Evolutionary conservation across 2,329 filamentous ascomycete species (phyloP).

Genomic region (Penicillium sclerotigenum): DNA sequence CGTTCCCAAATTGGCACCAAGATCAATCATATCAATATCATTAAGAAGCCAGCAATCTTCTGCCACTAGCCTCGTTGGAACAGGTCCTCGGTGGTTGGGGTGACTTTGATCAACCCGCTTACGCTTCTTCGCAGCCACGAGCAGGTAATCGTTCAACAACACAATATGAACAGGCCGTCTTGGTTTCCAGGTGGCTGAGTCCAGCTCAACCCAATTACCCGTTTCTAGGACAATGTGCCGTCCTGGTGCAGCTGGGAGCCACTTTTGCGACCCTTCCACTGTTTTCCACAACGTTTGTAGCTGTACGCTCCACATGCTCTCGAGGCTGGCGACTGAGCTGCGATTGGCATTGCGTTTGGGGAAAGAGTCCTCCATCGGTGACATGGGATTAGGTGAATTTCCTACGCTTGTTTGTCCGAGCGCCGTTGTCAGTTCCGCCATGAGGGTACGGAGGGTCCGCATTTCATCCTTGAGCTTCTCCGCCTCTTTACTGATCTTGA

Average conservation of each 20-base stretch:
- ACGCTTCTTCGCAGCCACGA: constrained; percentile 90
- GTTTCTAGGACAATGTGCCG: constrained; percentile 93
- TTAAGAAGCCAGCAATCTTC: constrained; percentile 92
- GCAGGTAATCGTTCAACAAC: constrained; percentile 86
- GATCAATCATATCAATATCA: constrained; percentile 89
- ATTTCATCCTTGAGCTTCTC: constrained; percentile 97
- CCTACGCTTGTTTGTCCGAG: constrained; percentile 44
- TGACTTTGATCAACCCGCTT: constrained; percentile 69
- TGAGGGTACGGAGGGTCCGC: constrained; percentile 81
- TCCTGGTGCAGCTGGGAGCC: constrained; percentile 83
- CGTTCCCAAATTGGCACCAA: constrained; percentile 54
- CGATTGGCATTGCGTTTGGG: constrained; percentile 67
- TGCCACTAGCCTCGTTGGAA: constrained; percentile 73
- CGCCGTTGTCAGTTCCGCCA: constrained; percentile 85
- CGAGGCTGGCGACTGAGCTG: constrained; percentile 77
- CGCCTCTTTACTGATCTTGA: constrained; percentile 98
- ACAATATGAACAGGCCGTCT: constrained; percentile 86
- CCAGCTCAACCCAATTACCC: constrained; percentile 89
- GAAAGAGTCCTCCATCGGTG: constrained; percentile 51
- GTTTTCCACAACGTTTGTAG: constrained; percentile 86
- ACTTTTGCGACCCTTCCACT: constrained; percentile 97
- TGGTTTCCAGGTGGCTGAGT: constrained; percentile 96
- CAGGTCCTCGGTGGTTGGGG: constrained; percentile 45
- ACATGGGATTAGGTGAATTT: constrained; percentile 54
- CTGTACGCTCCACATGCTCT: constrained; percentile 66